Evolutionary conservation across 768 basidiomycete genomes (phyloP), one percentile per base, ranked within the genome.

Genomic region (Candolleomyces aberdarensis): DNA sequence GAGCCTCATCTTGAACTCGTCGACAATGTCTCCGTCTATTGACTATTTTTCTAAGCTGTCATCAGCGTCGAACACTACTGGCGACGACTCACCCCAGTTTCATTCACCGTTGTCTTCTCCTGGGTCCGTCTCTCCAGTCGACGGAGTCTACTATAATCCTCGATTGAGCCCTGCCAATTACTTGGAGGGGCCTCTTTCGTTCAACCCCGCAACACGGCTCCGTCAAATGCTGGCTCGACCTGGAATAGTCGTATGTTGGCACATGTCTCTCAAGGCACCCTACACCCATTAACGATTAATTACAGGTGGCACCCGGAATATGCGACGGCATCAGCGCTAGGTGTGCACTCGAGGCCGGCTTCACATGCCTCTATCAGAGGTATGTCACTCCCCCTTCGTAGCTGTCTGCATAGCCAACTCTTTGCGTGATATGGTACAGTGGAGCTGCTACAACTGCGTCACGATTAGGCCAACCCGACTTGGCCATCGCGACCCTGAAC

Each of bases 391-490:
- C 5, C 43, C 3, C 22, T 46, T 13, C 5, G 32, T 52, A 22
- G 41, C 26, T 36, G 36, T 11, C 32, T 19, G 19, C 43, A 5
- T 22, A 20, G 19, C 9, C 8, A 22, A 56, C 39, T 29, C n/a
- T 22, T 39, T 40, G 55, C 7, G 56, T 26, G n/a, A 32, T 29
- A 4, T 44, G 29, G 5, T 40, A 53, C 51, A 85, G 87, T 65
- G 90, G 90, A 55, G 89, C 90, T 54, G 88, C 89, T 14, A 92
- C 90, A 0, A 91, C 89, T 11, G 90, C 90, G 46, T 91, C 90
- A 1, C 83, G 89, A 17, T 78, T 91, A 22, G 89, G 89, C 17
- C 85, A 85, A 68, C 89, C 89, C n/a, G 89, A 91, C 70, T 77
- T 91, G 46, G 89, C 88, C 26, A 89, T 91, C 64, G 88, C 89